Base-by-base conservation (phyloP, 345 rosid genomes). In the Hibiscus syriacus region DNA sequence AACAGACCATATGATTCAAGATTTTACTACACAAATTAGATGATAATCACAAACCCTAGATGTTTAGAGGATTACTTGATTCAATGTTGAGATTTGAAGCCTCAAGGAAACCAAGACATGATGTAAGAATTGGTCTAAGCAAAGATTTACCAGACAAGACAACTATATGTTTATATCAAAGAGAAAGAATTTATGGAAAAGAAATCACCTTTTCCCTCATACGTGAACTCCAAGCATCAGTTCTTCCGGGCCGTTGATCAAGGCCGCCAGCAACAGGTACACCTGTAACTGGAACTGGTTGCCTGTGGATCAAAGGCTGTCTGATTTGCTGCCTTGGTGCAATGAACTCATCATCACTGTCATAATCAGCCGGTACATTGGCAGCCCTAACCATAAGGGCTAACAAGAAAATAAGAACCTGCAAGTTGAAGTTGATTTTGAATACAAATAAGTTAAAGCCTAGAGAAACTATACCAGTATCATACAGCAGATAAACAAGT, bases 201-300 rank as follows among this genome's bases (percentile, higher is more conserved):
- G 5, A 66, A 46, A 49, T 55, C 77, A 92, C 99, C 98, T 92
- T 95, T 80, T 95, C 99, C 74, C 93, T 84, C 99, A 95, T 88
- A 12, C 98, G 92, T 70, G 97, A 68, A 70, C 98, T 95, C 99
- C 99, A 95, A 49, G 98, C 97, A 81, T 95, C 99, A 74, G 81
- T 95, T 79, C 98, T 88, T 86, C 88, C 74, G 0, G 96, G 87
- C 54, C 99, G 97, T 64, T 88, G 87, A 76, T 95, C 99, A 70
- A 81, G 79, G 71, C 90, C 55, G 43, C 88, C 92, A 70, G 89
- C 75, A 68, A 85, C 98, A 38, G 98, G 97, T 52, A 80, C 92
- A 66, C 93, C 99, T 2, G 92, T 52, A 34, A 89, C 88, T 60
- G 97, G 86, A 68, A 66, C 75, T 3, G 89, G 81, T 46, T 86